phyloP scores from a whole-genome alignment of 441 rosid genomes.

The Gossypium aridum region DNA sequence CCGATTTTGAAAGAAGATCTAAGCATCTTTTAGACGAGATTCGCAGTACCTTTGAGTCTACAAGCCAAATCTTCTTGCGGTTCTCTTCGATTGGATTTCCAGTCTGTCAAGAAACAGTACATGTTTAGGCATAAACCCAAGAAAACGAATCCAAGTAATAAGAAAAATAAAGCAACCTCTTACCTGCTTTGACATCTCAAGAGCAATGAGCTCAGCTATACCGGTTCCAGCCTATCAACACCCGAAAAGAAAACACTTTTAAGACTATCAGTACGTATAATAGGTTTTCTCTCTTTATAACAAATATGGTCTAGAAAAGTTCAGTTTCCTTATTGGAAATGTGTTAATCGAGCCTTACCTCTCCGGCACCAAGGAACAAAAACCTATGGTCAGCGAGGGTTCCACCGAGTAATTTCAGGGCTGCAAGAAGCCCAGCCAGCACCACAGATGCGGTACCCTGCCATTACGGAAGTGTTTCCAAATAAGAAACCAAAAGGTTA shows the following conservation, averaged over 20 bases:
- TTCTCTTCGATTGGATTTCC: constrained; percentile 56
- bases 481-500: neutral
- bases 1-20: neutral
- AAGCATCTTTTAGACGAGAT: neutral
- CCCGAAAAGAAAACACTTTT: constrained; percentile 4
- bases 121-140: constrained; percentile 18
- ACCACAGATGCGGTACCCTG: constrained; percentile 95
- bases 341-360: constrained; percentile 38
- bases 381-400: constrained; percentile 63
- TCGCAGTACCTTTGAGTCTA: constrained; percentile 70
- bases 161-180: neutral
- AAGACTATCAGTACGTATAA: neutral
- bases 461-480: constrained; percentile 15
- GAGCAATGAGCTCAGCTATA: constrained; percentile 86
- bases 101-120: constrained; percentile 36
- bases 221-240: constrained; percentile 83
- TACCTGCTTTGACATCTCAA: constrained; percentile 77
- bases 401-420: constrained; percentile 58
- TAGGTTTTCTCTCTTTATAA: neutral
- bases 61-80: constrained; percentile 87
- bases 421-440: constrained; percentile 69
- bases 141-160: neutral
- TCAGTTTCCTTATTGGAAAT: neutral
- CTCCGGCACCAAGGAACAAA: constrained; percentile 90
- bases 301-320: neutral